Base-by-base conservation (phyloP, 2,329 filamentous ascomycete genomes). In the Beauveria brongniartii region DNA sequence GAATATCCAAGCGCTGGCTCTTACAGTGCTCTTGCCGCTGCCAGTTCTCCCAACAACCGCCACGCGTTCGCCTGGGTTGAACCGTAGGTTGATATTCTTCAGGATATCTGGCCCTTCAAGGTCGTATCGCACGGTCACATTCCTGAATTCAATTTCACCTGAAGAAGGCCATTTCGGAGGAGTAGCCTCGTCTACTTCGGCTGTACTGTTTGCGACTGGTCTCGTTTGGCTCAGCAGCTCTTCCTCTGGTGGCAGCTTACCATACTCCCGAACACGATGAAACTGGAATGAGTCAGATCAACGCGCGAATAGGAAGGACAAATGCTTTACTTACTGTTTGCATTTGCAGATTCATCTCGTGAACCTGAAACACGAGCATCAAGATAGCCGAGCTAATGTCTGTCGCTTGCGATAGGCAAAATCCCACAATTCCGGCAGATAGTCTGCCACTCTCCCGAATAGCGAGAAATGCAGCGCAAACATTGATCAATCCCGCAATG, bases 11-110 rank as follows among this genome's bases (percentile, higher is more conserved):
- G 3, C 7, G 6, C 16, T 16, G 16, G 3, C 10, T 71, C 78
- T 71, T 69, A 93, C 81, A 0, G 91, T 95, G 54, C 87, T 91
- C 73, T 96, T 96, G 4, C 91, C 91, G 4, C 88, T 91, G 0
- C 89, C 87, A 0, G 91, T 95, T 12, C 91, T 84, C 3, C 91
- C 91, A 14, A 92, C 88, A 22, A 96, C 80, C 0, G 90, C 91
- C 1, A 90, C 90, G 56, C 88, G 87, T 58, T 89, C 88, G 1
- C 91, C 89, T 0, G 87, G 88, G 8, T 74, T 75, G 64, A 83
- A 80, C 37, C 74, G 76, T 44, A 83, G 72, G 62, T 76, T 81
- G 57, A 83, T 71, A 40, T 80, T 70, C 40, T 78, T 79, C 28
- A 83, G 71, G 41, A 83, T 77, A 59, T 81, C 75, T 47, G 75